Evolutionary conservation across 164 flowering plant species (phyloP).

Genomic region (Akebia trifoliata): DNA sequence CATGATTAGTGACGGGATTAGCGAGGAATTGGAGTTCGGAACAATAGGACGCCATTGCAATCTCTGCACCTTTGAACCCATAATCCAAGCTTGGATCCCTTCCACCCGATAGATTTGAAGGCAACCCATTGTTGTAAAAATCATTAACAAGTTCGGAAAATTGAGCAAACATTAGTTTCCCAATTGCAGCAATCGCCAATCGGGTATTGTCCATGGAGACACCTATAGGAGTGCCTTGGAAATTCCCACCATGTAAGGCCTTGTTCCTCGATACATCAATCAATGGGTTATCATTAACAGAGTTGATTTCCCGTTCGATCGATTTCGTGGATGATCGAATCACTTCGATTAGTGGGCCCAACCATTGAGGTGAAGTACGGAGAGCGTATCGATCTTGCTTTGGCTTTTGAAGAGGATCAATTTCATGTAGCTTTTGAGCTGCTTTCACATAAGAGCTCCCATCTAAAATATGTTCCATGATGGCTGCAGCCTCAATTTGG

Average conservation of each 20-base stretch:
- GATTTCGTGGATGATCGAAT: constrained; percentile 47
- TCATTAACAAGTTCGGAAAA: constrained; percentile 64
- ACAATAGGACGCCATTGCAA: constrained; percentile 59
- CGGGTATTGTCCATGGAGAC: constrained; percentile 71
- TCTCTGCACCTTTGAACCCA: constrained; percentile 56
- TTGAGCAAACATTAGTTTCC: constrained; percentile 66
- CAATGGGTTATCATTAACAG: constrained; percentile 61
- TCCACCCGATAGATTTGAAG: constrained; percentile 57
- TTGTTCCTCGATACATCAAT: constrained; percentile 59
- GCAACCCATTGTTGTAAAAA: constrained; percentile 61
- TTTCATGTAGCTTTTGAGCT: constrained; percentile 41
- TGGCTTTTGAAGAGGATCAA: constrained; percentile 56
- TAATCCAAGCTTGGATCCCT: constrained; percentile 68
- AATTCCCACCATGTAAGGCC: constrained; percentile 66
- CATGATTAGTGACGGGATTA: constrained; percentile 65
- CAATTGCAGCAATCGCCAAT: constrained; percentile 51
- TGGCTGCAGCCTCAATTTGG: constrained; percentile 62
- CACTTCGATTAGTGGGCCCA: constrained; percentile 57
- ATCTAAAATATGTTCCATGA: constrained; percentile 58
- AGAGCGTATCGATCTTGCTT: constrained; percentile 67
- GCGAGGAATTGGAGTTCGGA: constrained; percentile 65
- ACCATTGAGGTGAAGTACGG: constrained; percentile 62
- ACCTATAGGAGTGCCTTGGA: constrained; percentile 68
- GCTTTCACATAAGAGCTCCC: constrained; percentile 45
- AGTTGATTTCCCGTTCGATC: constrained; percentile 60